Percentiles rank a stretch among this genome's conserved stretches.
Conservation (phyloP, 2,329 filamentous ascomycete species). For the Cladosporium sp. region DNA sequence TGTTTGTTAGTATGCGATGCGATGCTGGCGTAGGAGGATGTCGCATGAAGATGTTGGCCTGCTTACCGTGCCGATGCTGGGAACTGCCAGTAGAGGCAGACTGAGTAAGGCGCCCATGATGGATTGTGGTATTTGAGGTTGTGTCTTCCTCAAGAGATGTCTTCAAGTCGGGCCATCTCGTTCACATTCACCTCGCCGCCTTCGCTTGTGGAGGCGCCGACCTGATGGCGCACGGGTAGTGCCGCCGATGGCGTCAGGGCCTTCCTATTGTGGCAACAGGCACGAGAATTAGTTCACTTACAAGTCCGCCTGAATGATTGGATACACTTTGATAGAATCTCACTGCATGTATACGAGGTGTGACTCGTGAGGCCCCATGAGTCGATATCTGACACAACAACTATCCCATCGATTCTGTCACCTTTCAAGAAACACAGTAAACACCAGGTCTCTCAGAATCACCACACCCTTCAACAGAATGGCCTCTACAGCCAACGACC, state of each 20-base stretch:
- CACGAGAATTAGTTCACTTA: neutral
- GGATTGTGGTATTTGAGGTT: neutral
- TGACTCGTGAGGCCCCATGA: neutral
- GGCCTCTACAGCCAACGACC: conserved; percentile 15
- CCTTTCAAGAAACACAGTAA: neutral
- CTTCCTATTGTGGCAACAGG: no score
- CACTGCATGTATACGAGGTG: neutral
- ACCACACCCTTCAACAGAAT: neutral
- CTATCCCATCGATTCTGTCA: neutral
- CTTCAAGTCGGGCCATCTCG: no score
- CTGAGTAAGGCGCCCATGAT: conserved; percentile 88
- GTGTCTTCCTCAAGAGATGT: neutral
- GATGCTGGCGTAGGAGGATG: conserved; percentile 3
- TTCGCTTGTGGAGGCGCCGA: no score
- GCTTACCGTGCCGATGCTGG: conserved; percentile 79
- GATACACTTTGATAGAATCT: neutral
- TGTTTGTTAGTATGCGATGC: conserved; percentile 15
- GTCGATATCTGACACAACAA: neutral
- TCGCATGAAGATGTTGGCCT: neutral
- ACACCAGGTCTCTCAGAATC: neutral
- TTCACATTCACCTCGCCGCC: no score
- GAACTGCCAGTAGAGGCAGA: conserved; percentile 81
- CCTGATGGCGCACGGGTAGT: no score
- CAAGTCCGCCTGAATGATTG: neutral
- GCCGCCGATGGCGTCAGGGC: no score